phyloP scores from a whole-genome alignment of 805 yeast genomes.

The Ogataea siamensis region DNA sequence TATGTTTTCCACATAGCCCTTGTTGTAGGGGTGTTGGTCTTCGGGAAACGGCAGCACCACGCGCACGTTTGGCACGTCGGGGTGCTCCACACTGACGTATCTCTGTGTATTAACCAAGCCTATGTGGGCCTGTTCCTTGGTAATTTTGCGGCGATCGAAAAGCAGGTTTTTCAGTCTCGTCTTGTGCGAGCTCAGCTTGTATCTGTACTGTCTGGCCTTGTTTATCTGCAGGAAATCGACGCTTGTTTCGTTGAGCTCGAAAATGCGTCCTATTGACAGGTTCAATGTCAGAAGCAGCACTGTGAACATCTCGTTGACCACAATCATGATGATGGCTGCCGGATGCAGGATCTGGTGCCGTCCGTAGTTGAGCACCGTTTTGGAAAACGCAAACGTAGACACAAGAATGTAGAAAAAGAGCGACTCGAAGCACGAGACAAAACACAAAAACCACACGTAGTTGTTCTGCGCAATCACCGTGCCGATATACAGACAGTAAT shows the following conservation, averaged over 20 bases:
- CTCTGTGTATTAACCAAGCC: slow-evolving; percentile 29
- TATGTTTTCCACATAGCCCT: slow-evolving; percentile 39
- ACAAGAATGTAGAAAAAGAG: slow-evolving; percentile 41
- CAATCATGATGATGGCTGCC: slow-evolving; percentile 35
- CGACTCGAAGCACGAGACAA: slow-evolving; percentile 37
- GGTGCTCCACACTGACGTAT: slow-evolving; percentile 43
- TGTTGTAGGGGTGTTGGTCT: slow-evolving; percentile 36
- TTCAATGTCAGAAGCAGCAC: slow-evolving; percentile 40
- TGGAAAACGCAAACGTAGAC: slow-evolving; percentile 36
- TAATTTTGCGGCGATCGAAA: slow-evolving; percentile 1
- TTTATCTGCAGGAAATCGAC: slow-evolving; percentile 41
- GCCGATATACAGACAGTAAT: slow-evolving; percentile 79
- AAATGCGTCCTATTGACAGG: slow-evolving; percentile 42
- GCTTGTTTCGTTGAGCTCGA: slow-evolving; percentile 51
- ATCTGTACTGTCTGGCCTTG: slow-evolving; percentile 11
- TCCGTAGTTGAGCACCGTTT: slow-evolving; percentile 27
- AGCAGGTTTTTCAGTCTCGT: slow-evolving; percentile 23
- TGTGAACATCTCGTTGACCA: slow-evolving; percentile 44
- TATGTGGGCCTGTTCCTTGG: background rate
- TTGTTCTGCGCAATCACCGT: slow-evolving; percentile 67
- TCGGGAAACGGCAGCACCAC: slow-evolving; percentile 37
- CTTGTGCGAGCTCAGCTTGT: background rate
- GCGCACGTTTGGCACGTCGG: slow-evolving; percentile 32
- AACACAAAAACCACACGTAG: slow-evolving; percentile 57
- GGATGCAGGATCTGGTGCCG: slow-evolving; percentile 22